Base-by-base conservation (phyloP, 805 yeast genomes). In the Brettanomyces naardenensis region DNA sequence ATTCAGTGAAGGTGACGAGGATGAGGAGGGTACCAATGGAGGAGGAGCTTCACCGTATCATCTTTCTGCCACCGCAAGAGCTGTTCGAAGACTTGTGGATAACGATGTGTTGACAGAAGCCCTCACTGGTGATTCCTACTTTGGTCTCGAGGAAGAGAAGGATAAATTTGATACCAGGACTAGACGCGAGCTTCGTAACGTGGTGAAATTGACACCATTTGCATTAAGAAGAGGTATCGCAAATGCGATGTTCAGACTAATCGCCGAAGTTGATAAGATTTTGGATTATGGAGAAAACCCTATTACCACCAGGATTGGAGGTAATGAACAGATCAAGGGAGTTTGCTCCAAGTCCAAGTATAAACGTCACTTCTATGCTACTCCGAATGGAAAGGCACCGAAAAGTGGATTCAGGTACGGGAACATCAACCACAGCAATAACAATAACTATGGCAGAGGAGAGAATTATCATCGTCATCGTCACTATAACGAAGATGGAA, bases 231-330 rank as follows among this genome's bases (percentile, higher is more conserved):
- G 75, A 37, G 53, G 54, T 6, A 61, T 71, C 28, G 66, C 73
- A 44, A 74, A 68, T 42, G 58, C 73, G 6, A 61, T 71, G 31
- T 54, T 70, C 42, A 50, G 68, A 23, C 53, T 71, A 6, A 64
- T 71, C 29, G 52, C 71, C 29, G 78, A 72, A 51, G 68, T 70
- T 37, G 76, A 72, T 47, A 42, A 57, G 38, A 64, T 71, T 9
- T 34, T 62, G 34, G 59, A 59, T 35, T 68, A 69, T 4, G 45
- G 57, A 1, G 66, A 61, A 5, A 34, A 37, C 3, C 37, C 40
- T 22, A 31, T 35, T 19, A 19, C 35, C 15, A 34, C 38, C 7
- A 26, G 36, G 13, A 31, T 37, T 30, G 28, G 35, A 2, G 22
- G 15, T 14, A 18, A 19, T 66, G 37, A 30, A 27, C 7, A 48